Evolutionary conservation across 2,329 filamentous ascomycete species (phyloP), one percentile per base, ranked within the genome.

Genomic region (Fusarium devonianum): DNA sequence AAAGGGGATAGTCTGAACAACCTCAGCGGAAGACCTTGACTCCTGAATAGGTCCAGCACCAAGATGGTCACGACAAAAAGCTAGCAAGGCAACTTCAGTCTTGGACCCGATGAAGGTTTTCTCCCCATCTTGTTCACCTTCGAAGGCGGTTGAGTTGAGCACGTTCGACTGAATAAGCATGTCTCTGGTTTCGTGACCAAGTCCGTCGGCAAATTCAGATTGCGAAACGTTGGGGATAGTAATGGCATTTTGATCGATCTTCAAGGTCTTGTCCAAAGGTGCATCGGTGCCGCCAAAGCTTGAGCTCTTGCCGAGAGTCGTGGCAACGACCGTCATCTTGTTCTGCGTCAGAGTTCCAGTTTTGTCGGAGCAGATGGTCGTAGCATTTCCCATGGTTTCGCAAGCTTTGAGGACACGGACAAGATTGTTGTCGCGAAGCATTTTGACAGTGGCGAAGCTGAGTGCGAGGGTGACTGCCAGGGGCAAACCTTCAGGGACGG

Each of bases 271-370:
- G 21, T 62, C 56, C 56, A 62, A 52, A 8, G 60, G 53, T 10
- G 29, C 49, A n/a, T 53, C 46, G 12, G 51, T 62, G 9, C 62
- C 56, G 4, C 62, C 58, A n/a, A 65, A 78, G 45, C 65, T 70
- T 17, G 63, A 64, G 18, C 67, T 34, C 38, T 63, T 70, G 10
- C 86, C 86, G 26, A 89, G 71, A 2, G 85, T 84, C 22, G 86
- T 86, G 30, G 87, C 84, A 35, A 90, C 87, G 4, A 90, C 86
- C 0, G 85, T 87, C 86, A 89, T 89, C 68, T 86, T 86, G 64
- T 89, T 89, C 49, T 88, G 85, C 0, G 71, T 73, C 2, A 73
- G 55, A 14, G 70, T 73, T 13, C 71, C 71, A 3, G 71, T 73
- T 56, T 73, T 73, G 46, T 90, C 89, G 2, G 88, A 92, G 72